Evolutionary conservation across 164 flowering plant species (phyloP).

Genomic region (Euptelea pleiosperma): DNA sequence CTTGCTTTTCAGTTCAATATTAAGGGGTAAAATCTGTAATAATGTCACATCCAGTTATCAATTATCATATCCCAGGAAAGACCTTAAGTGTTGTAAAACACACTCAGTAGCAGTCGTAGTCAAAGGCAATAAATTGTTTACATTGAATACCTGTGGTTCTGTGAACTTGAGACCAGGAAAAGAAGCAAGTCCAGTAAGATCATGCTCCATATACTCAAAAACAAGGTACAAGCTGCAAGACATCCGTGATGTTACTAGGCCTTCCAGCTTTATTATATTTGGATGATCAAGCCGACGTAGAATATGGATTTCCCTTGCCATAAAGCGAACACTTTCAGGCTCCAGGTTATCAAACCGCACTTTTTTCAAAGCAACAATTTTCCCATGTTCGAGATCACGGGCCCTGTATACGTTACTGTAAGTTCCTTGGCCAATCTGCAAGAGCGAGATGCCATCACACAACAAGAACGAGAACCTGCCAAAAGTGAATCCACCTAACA

Average conservation of each 20-base stretch:
- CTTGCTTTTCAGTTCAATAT: not conserved
- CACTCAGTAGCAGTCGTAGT: too few species aligned
- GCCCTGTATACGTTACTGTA: conserved; percentile 83
- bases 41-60: too few species aligned
- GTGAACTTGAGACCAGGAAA: conserved; percentile 66
- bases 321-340: too few species aligned
- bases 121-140: too few species aligned
- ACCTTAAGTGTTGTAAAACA: too few species aligned
- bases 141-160: conserved; percentile 58
- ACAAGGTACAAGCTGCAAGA: too few species aligned
- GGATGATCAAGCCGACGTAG: conserved; percentile 84
- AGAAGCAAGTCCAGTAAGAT: conserved; percentile 78
- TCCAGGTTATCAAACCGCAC: too few species aligned
- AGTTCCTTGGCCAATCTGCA: conserved; percentile 91
- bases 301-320: conserved; percentile 82
- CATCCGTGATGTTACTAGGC: too few species aligned
- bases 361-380: too few species aligned
- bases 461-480: not conserved
- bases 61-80: too few species aligned
- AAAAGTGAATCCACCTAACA: not conserved
- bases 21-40: not conserved
- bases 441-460: conserved; percentile 7
- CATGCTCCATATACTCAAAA: too few species aligned
- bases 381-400: conserved; percentile 73
- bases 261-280: too few species aligned